These are phyloP conservation scores for Podaxis sp. DNA, from an alignment of 768 basidiomycete genomes.

Conservation along the genomic window DNA sequence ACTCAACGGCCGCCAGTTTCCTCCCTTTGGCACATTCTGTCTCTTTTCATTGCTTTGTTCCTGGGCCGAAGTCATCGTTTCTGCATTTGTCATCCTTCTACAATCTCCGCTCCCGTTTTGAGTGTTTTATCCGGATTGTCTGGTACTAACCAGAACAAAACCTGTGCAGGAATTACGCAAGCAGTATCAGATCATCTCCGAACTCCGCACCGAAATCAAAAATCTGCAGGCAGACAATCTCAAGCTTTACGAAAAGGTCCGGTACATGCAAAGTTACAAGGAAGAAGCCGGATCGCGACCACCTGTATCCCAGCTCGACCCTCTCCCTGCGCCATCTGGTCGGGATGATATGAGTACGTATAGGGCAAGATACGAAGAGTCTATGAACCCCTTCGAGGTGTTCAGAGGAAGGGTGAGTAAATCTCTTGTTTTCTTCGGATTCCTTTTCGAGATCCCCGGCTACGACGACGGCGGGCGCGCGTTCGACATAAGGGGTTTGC, in stretches of 20 bases:
- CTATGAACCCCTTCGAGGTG: conserved; percentile 98
- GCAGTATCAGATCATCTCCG: conserved; percentile 92
- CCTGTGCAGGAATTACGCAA: conserved; percentile 79
- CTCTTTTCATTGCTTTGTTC: not conserved
- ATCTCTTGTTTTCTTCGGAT: not conserved
- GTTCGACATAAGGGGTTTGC: not conserved
- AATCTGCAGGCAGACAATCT: conserved; percentile 92
- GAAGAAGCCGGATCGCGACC: conserved; percentile 61
- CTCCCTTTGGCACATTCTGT: not conserved
- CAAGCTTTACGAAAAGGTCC: conserved; percentile 97
- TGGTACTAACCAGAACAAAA: conserved; percentile 6
- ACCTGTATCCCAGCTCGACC: conserved; percentile 64
- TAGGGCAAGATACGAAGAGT: conserved; percentile 88
- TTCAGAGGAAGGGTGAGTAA: conserved; percentile 88
- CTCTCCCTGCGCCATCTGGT: conserved; percentile 49
- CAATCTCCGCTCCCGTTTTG: not conserved
- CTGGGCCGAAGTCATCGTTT: not conserved
- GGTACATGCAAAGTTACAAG: conserved; percentile 96
- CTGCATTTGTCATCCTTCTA: conserved; percentile 1
- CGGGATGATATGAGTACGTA: conserved; percentile 86
- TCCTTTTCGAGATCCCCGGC: not conserved
- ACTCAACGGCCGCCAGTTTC: not conserved
- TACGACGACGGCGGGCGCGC: not conserved
- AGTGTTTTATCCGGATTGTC: not conserved
- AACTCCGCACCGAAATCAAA: conserved; percentile 90